Conservation (phyloP, 2,329 filamentous ascomycete genomes). For the Fusarium cicatricum region DNA sequence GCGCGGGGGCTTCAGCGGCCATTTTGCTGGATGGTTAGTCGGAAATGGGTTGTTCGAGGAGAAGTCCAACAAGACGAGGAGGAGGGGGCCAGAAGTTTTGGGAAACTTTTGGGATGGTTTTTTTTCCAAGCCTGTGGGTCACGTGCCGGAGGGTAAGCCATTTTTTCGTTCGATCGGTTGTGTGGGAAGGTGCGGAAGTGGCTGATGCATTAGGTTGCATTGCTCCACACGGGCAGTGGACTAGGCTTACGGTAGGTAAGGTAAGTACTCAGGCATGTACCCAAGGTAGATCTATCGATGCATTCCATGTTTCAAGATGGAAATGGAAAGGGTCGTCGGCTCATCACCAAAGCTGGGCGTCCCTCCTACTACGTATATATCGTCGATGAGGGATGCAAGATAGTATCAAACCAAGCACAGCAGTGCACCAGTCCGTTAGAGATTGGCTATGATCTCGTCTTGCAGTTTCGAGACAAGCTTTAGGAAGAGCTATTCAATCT, state of each 20-base stretch:
- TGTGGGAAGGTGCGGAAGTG: background rate
- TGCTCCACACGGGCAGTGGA: background rate
- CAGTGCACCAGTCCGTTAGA: too few species aligned
- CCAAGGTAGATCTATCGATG: too few species aligned
- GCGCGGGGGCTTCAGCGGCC: conserved; percentile 67
- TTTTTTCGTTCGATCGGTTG: background rate
- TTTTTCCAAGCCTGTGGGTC: conserved; percentile 41
- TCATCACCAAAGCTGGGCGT: too few species aligned
- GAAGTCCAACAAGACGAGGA: conserved; percentile 15
- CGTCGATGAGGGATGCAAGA: too few species aligned
- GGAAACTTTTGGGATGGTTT: conserved; percentile 23
- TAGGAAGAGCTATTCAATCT: too few species aligned
- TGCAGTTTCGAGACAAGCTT: too few species aligned
- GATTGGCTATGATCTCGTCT: too few species aligned
- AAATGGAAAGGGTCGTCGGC: too few species aligned
- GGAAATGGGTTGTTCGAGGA: conserved; percentile 41
- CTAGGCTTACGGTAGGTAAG: background rate
- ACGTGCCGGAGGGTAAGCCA: conserved; percentile 43
- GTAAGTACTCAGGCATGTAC: too few species aligned
- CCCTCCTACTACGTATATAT: too few species aligned
- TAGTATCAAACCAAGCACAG: too few species aligned
- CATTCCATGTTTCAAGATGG: too few species aligned
- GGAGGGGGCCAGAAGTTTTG: conserved; percentile 33
- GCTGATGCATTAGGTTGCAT: background rate
- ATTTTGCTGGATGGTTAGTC: conserved; percentile 52